These are phyloP conservation scores for Gracilariopsis chorda DNA, from an alignment of 23 red algal species.

Conservation along the genomic window DNA sequence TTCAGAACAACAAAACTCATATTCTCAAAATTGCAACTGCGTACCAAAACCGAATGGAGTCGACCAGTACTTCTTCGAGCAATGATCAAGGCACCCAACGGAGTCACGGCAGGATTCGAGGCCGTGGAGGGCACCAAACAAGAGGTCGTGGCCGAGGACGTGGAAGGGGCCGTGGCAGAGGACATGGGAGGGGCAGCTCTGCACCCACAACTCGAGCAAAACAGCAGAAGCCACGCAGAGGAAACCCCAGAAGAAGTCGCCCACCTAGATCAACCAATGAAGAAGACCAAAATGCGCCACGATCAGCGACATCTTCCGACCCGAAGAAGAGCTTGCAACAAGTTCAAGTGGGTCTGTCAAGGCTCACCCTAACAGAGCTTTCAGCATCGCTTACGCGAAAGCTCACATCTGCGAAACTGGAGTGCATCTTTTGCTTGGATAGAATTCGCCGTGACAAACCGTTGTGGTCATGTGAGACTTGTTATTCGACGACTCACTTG, in stretches of 20 bases:
- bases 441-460: conserved; percentile 40
- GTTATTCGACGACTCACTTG: conserved; percentile 63
- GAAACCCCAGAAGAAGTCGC: neutral
- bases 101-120: neutral
- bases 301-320: neutral
- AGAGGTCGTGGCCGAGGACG: neutral
- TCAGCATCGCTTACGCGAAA: conserved; percentile 3
- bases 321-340: neutral
- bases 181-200: neutral
- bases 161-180: neutral
- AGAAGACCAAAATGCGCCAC: neutral
- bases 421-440: conserved; percentile 78
- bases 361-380: conserved; percentile 30
- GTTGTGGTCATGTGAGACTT: conserved; percentile 69
- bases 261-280: neutral
- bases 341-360: neutral
- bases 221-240: neutral
- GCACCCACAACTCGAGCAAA: neutral
- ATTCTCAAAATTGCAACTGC: no score
- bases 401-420: conserved; percentile 44
- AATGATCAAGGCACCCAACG: neutral
- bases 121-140: neutral
- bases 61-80: neutral
- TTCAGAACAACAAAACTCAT: no score
- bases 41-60: no score